A percentile compares a stretch with the other conserved stretches of the same genome.
These are phyloP conservation scores for Pseudogymnoascus pannorum DNA, from an alignment of 2,329 filamentous ascomycete genomes.

Conservation along the genomic window DNA sequence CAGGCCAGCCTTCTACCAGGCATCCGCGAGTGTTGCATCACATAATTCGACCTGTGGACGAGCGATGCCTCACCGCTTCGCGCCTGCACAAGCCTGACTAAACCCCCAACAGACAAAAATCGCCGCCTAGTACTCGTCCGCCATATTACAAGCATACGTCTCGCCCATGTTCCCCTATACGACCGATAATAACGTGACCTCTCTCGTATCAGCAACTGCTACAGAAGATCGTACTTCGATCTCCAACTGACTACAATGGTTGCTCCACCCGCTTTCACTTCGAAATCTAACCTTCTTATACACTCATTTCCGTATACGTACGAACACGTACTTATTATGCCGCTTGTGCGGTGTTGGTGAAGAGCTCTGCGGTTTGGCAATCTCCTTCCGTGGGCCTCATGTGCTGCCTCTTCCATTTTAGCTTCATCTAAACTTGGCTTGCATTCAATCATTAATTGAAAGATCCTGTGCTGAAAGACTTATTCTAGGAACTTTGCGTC, in stretches of 20 bases:
- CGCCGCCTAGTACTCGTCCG: not conserved
- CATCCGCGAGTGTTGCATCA: too few species aligned
- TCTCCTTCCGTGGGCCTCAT: not conserved
- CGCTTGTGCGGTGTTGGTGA: not conserved
- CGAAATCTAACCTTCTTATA: conserved; percentile 30
- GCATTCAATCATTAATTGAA: not conserved
- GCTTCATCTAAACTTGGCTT: not conserved
- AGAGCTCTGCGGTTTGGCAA: not conserved
- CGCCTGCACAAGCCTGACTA: not conserved
- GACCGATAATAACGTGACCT: not conserved
- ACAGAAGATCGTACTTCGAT: conserved; percentile 28
- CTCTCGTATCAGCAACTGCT: conserved; percentile 25
- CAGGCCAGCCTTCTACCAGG: too few species aligned
- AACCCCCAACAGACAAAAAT: not conserved
- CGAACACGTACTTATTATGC: conserved; percentile 19
- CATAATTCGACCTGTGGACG: not conserved
- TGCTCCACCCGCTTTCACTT: conserved; percentile 32
- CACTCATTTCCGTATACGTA: conserved; percentile 33
- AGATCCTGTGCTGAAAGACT: not conserved
- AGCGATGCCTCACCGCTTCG: not conserved
- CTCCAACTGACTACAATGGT: conserved; percentile 57
- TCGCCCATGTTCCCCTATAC: not conserved
- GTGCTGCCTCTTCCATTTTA: not conserved
- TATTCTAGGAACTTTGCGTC: conserved; percentile 77
- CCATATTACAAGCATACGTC: not conserved